A percentile compares a stretch with the other conserved stretches of the same genome.
phyloP scores from a whole-genome alignment of 2,329 filamentous ascomycete species.

The Neodidymelliopsis sp. region DNA sequence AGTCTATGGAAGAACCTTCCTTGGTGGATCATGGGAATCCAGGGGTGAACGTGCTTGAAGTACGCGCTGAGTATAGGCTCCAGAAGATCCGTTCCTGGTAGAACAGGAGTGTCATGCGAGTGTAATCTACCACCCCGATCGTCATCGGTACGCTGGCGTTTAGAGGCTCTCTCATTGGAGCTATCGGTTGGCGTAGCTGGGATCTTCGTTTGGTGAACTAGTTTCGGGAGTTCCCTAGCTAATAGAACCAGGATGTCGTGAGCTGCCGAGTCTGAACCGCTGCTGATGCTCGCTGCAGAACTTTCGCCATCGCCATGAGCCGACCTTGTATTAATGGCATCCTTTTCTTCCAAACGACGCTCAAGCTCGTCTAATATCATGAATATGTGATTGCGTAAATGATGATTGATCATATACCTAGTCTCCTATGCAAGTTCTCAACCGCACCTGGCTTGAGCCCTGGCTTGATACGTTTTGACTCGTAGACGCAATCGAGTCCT shows the following conservation, averaged over 20 bases:
- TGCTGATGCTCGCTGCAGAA: neutral
- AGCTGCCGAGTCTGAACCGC: constrained; percentile 9
- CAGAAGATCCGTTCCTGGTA: constrained; percentile 4
- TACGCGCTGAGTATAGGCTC: constrained; percentile 19
- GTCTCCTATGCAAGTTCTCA: constrained; percentile 26
- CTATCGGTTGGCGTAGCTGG: constrained; percentile 2
- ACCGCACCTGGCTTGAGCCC: constrained; percentile 29
- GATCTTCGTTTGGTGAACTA: constrained; percentile 3
- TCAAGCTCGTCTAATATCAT: constrained; percentile 22
- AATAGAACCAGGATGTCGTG: constrained; percentile 18
- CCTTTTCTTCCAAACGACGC: constrained; percentile 11
- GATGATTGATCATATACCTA: constrained; percentile 11
- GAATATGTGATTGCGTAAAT: neutral
- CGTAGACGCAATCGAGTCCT: constrained; percentile 28
- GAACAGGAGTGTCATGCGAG: neutral
- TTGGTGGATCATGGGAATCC: constrained; percentile 31
- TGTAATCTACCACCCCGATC: neutral
- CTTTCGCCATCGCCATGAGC: neutral
- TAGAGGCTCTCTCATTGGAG: constrained; percentile 8
- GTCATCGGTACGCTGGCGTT: constrained; percentile 19
- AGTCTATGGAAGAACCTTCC: constrained; percentile 19
- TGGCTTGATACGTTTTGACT: constrained; percentile 25
- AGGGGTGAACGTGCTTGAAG: constrained; percentile 25
- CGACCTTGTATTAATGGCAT: neutral
- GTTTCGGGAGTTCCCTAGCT: constrained; percentile 25